phyloP scores from a whole-genome alignment of 805 yeast genomes.

The Hemisphaericaspora nanyangensis region DNA sequence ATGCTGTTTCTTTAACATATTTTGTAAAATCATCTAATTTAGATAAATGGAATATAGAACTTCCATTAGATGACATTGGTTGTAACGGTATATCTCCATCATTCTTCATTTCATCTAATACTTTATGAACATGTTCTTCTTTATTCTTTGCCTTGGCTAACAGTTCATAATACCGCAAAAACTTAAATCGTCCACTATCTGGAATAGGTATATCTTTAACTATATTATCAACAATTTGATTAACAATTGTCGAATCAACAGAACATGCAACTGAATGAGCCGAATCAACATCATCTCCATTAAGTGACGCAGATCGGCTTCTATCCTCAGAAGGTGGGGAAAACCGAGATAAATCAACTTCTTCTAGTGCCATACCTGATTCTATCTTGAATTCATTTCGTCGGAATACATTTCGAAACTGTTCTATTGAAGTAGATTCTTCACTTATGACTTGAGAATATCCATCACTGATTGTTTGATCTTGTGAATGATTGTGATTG shows the following conservation, averaged over 20 bases:
- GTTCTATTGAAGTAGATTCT: background rate
- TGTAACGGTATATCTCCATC: conserved; percentile 15
- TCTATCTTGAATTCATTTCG: background rate
- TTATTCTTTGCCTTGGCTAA: conserved; percentile 9
- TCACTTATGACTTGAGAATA: background rate
- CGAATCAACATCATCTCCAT: background rate
- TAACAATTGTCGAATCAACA: conserved; percentile 22
- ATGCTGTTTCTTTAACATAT: conserved; percentile 30
- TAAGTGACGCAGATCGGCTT: background rate
- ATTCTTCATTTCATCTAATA: conserved; percentile 6
- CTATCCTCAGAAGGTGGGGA: background rate
- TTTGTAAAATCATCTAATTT: conserved; percentile 31
- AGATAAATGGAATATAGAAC: conserved; percentile 27
- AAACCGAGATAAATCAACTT: conserved; percentile 1
- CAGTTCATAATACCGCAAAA: conserved; percentile 21
- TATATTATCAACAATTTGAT: conserved; percentile 12
- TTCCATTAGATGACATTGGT: conserved; percentile 6
- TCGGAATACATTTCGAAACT: background rate
- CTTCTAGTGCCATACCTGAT: background rate
- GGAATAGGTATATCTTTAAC: background rate
- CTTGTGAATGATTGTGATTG: background rate
- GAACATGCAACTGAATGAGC: conserved; percentile 9
- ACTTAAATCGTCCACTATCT: conserved; percentile 21
- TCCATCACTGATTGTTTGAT: background rate
- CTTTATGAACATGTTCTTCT: conserved; percentile 4